Evolutionary conservation across 202 grass and related monocot species (phyloP).

Genomic region (Carex arenaria): DNA sequence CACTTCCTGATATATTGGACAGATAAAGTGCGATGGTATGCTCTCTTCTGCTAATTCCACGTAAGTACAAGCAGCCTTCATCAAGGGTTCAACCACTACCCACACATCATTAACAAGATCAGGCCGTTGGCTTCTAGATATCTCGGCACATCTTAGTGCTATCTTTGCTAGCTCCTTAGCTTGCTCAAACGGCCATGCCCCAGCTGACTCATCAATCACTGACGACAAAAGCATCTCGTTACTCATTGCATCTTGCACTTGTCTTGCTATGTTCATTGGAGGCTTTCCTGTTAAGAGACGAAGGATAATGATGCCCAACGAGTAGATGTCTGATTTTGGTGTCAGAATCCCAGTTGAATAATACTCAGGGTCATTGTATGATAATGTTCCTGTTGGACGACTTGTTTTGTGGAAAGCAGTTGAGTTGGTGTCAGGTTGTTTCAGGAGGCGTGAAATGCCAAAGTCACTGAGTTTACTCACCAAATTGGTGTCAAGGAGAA

Average conservation of each 20-base stretch:
- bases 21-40: slow-evolving; percentile 50
- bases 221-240: slow-evolving; percentile 29
- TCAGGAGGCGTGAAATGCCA: slow-evolving; percentile 54
- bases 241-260: slow-evolving; percentile 50
- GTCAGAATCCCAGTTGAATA: slow-evolving; percentile 47
- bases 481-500: slow-evolving; percentile 66
- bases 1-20: slow-evolving; percentile 32
- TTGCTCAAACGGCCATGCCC: slow-evolving; percentile 68
- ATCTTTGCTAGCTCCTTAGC: slow-evolving; percentile 61
- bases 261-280: slow-evolving; percentile 47
- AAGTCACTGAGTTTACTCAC: slow-evolving; percentile 66
- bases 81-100: slow-evolving; percentile 52
- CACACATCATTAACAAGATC: slow-evolving; percentile 56
- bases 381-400: slow-evolving; percentile 46
- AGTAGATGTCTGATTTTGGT: slow-evolving; percentile 62
- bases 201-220: slow-evolving; percentile 51
- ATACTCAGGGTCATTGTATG: slow-evolving; percentile 74
- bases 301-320: slow-evolving; percentile 63
- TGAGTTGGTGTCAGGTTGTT: slow-evolving; percentile 26
- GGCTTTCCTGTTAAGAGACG: slow-evolving; percentile 59
- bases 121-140: slow-evolving; percentile 47
- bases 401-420: slow-evolving; percentile 33
- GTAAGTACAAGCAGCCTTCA: slow-evolving; percentile 37
- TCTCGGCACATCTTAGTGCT: slow-evolving; percentile 49
- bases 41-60: slow-evolving; percentile 18